Conservation (phyloP, 192 early-diverging fungal genomes). For the Phycomyces nitens region DNA sequence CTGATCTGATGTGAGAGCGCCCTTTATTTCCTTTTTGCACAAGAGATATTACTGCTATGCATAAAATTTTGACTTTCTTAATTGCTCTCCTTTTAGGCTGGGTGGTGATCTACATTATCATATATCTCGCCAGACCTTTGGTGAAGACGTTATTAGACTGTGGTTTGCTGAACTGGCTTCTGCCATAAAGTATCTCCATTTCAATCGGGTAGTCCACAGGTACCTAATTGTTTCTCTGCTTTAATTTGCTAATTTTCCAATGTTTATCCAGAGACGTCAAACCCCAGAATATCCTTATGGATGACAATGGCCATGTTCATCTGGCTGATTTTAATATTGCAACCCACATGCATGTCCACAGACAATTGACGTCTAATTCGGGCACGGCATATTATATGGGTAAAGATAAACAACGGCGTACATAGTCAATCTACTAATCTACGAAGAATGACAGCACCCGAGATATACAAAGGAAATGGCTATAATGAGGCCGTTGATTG, state of each 20-base stretch:
- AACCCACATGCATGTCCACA: slow-evolving; percentile 53
- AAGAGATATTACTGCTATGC: not conserved
- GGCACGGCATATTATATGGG: slow-evolving; percentile 92
- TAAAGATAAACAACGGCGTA: slow-evolving; percentile 20
- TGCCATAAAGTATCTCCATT: slow-evolving; percentile 81
- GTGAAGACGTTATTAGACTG: slow-evolving; percentile 76
- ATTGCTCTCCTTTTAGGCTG: slow-evolving; percentile 43
- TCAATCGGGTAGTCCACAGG: slow-evolving; percentile 79
- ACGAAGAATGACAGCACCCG: slow-evolving; percentile 52
- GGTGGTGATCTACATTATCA: slow-evolving; percentile 86
- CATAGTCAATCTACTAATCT: not conserved
- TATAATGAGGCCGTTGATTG: slow-evolving; percentile 88
- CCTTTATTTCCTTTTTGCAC: not conserved
- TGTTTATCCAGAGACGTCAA: slow-evolving; percentile 72
- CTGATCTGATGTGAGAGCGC: slow-evolving; percentile 73
- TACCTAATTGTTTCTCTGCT: slow-evolving; percentile 3
- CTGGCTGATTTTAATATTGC: slow-evolving; percentile 98
- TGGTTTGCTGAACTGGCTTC: slow-evolving; percentile 88
- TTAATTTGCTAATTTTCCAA: not conserved
- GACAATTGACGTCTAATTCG: slow-evolving; percentile 76
- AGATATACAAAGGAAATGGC: slow-evolving; percentile 61
- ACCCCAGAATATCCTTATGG: slow-evolving; percentile 85
- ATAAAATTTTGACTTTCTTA: slow-evolving; percentile 4
- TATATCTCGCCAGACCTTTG: slow-evolving; percentile 61
- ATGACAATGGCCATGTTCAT: slow-evolving; percentile 79